Evolutionary conservation across 495 filamentous ascomycete species (phyloP).

Genomic region (Amorphotheca resinae): DNA sequence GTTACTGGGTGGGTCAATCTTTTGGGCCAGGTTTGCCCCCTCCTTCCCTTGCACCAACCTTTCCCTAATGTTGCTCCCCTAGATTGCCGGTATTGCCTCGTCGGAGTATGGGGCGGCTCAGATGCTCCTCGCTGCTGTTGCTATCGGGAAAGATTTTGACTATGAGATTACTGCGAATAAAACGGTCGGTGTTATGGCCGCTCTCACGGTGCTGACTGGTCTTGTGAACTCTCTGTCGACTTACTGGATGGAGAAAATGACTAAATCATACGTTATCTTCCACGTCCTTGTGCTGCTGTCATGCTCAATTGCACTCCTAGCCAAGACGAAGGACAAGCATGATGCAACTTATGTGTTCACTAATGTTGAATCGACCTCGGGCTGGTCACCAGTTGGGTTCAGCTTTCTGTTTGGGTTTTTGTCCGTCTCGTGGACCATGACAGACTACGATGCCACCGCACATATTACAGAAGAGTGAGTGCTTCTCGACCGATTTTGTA

Average conservation of each 20-base stretch:
- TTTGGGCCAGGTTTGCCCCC: slow-evolving; percentile 36
- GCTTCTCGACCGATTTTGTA: background rate
- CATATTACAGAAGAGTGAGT: slow-evolving; percentile 46
- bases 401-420: slow-evolving; percentile 61
- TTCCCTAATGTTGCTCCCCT: background rate
- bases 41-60: background rate
- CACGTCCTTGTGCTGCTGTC: slow-evolving; percentile 45
- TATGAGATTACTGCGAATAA: slow-evolving; percentile 39
- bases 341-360: slow-evolving; percentile 51
- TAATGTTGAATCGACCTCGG: slow-evolving; percentile 42
- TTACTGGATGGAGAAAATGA: slow-evolving; percentile 51
- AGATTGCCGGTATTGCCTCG: slow-evolving; percentile 46
- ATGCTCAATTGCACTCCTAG: slow-evolving; percentile 47
- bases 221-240: slow-evolving; percentile 48
- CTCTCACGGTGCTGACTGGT: slow-evolving; percentile 40
- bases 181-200: slow-evolving; percentile 50
- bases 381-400: slow-evolving; percentile 52
- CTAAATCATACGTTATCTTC: slow-evolving; percentile 52
- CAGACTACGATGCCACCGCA: slow-evolving; percentile 44
- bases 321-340: slow-evolving; percentile 45
- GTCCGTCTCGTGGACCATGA: slow-evolving; percentile 57
- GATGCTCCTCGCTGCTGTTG: slow-evolving; percentile 53
- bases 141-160: slow-evolving; percentile 44
- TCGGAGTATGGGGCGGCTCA: slow-evolving; percentile 57
- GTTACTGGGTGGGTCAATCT: slow-evolving; percentile 55